These are phyloP conservation scores for Platanthera guangdongensis DNA, from an alignment of 106 monocot genomes.

Conservation along the genomic window DNA sequence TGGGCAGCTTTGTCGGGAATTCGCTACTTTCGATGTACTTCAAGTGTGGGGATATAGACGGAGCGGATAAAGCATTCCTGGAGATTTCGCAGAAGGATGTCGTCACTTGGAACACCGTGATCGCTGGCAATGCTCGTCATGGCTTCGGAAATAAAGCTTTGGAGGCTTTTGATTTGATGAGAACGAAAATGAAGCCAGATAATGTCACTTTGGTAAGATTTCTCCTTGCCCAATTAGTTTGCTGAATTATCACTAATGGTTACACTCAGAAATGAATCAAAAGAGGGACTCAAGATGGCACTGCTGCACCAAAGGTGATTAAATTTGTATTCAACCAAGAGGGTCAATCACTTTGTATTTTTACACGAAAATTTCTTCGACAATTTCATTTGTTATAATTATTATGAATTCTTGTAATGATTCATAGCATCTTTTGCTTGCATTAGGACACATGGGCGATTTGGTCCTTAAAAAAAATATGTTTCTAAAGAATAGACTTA, in stretches of 20 bases:
- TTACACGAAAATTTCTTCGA: background rate
- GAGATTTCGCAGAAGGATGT: constrained; percentile 57
- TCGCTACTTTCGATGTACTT: constrained; percentile 70
- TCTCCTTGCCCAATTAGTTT: background rate
- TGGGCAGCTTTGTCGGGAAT: constrained; percentile 70
- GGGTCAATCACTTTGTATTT: background rate
- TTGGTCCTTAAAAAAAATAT: too few relatives aligned
- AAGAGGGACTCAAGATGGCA: too few relatives aligned
- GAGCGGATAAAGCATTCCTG: constrained; percentile 41
- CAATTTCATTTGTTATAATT: background rate
- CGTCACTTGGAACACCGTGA: constrained; percentile 75
- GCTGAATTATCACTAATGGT: too few relatives aligned
- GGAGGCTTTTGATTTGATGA: constrained; percentile 49
- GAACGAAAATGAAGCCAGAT: constrained; percentile 32
- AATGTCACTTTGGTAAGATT: constrained; percentile 52
- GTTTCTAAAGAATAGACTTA: too few relatives aligned
- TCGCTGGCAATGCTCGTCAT: constrained; percentile 57
- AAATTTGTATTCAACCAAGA: background rate
- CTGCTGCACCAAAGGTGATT: background rate
- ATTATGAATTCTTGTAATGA: too few relatives aligned
- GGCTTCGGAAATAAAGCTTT: constrained; percentile 59
- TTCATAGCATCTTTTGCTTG: too few relatives aligned
- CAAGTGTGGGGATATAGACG: constrained; percentile 62
- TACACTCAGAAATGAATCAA: too few relatives aligned
- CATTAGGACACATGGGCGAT: too few relatives aligned